Percentiles rank a stretch among this genome's conserved stretches.
Conservation (phyloP, 257 asterid species). For the Solanum megistacrolobum region DNA sequence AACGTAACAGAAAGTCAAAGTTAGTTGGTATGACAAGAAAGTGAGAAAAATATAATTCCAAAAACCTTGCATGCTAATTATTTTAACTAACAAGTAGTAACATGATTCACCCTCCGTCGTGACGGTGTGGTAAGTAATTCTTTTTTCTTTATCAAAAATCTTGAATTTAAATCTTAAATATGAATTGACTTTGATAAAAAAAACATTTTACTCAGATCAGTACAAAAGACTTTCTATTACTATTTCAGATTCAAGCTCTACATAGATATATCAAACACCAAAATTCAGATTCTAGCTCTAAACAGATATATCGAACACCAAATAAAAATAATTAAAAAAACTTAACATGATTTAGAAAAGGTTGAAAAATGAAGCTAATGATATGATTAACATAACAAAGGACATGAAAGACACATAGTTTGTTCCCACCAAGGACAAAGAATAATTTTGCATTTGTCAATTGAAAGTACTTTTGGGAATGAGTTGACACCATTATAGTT, state of each 20-base stretch:
- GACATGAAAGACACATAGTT: background rate
- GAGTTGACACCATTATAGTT: background rate
- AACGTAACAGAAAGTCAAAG: background rate
- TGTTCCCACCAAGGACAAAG: background rate
- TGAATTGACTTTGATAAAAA: background rate
- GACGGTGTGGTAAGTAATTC: background rate
- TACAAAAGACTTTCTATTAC: background rate
- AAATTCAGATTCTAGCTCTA: background rate
- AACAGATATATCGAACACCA: background rate
- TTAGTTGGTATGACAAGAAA: background rate
- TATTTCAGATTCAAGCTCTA: background rate
- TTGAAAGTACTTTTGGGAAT: background rate
- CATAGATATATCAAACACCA: too few species aligned
- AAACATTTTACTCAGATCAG: background rate
- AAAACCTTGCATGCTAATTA: background rate
- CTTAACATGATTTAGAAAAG: background rate
- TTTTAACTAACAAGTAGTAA: background rate
- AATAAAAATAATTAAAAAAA: background rate
- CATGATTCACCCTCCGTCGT: background rate
- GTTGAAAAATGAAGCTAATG: background rate
- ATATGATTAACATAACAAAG: background rate
- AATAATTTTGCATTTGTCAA: background rate
- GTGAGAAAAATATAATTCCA: background rate
- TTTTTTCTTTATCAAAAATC: rapidly evolving
- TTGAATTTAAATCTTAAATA: background rate